Percentiles rank a stretch among this genome's conserved stretches.
Conservation (phyloP, 2,329 filamentous ascomycete species). For the Alternaria consortialis region DNA sequence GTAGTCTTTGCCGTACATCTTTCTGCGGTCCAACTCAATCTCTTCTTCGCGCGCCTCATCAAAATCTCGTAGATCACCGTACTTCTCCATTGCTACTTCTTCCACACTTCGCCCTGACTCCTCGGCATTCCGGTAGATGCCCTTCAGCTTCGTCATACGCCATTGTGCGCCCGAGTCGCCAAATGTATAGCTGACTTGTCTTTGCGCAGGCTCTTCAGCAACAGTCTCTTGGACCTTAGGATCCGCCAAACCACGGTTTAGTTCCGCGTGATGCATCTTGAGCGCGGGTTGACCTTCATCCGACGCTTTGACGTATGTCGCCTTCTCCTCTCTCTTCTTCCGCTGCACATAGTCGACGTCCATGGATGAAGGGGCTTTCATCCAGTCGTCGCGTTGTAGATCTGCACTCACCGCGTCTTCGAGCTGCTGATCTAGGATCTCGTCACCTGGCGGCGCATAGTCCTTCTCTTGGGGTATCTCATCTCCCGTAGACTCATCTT, state of each 20-base stretch:
- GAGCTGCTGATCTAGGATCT: slow-evolving; percentile 55
- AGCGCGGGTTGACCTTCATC: slow-evolving; percentile 69
- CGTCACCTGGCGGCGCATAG: slow-evolving; percentile 53
- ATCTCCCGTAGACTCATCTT: slow-evolving; percentile 41
- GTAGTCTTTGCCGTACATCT: slow-evolving; percentile 85
- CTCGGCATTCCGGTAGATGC: slow-evolving; percentile 81
- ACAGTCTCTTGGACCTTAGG: slow-evolving; percentile 50
- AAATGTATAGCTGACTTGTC: slow-evolving; percentile 81
- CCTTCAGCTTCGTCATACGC: slow-evolving; percentile 95
- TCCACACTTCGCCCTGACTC: slow-evolving; percentile 77
- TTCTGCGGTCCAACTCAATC: slow-evolving; percentile 84
- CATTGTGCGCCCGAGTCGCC: slow-evolving; percentile 90
- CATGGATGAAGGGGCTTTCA: slow-evolving; percentile 84
- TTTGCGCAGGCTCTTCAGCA: slow-evolving; percentile 61
- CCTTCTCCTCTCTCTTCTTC: slow-evolving; percentile 58
- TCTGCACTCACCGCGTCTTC: slow-evolving; percentile 49
- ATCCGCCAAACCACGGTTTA: slow-evolving; percentile 76
- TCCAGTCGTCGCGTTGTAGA: slow-evolving; percentile 85
- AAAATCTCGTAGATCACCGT: slow-evolving; percentile 82
- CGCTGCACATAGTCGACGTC: slow-evolving; percentile 84
- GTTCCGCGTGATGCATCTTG: slow-evolving; percentile 79
- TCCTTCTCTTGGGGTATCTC: slow-evolving; percentile 55
- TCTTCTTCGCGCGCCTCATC: slow-evolving; percentile 94
- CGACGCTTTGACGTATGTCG: slow-evolving; percentile 58
- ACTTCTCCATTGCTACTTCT: slow-evolving; percentile 83